These are phyloP conservation scores for Aspergillus tanneri DNA, from an alignment of 2,329 filamentous ascomycete species.

Conservation along the genomic window DNA sequence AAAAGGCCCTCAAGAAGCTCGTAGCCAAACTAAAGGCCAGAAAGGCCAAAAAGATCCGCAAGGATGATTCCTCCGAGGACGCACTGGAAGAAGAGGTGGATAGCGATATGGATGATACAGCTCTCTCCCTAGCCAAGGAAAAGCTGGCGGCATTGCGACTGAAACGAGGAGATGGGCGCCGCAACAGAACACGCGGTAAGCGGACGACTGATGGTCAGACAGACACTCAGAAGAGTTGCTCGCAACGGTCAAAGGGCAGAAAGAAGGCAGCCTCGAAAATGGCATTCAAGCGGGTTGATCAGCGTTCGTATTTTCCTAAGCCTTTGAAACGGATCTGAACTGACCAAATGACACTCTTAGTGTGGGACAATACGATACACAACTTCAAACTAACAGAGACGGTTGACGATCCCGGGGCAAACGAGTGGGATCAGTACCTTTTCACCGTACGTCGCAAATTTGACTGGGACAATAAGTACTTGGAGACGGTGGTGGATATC, in stretches of 20 bases:
- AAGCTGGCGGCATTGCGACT: constrained; percentile 22
- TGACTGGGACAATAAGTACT: constrained; percentile 79
- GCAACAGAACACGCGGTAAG: constrained; percentile 16
- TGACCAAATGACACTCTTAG: constrained; percentile 20
- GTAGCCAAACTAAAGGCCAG: constrained; percentile 37
- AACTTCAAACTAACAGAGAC: constrained; percentile 69
- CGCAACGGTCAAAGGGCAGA: constrained; percentile 35
- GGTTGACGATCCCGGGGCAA: constrained; percentile 59
- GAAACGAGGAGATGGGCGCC: constrained; percentile 20
- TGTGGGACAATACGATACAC: constrained; percentile 58
- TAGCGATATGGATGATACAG: constrained; percentile 27
- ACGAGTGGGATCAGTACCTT: constrained; percentile 73
- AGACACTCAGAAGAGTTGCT: constrained; percentile 22
- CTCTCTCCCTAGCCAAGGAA: constrained; percentile 23
- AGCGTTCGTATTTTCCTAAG: constrained; percentile 41
- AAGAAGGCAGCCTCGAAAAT: constrained; percentile 54
- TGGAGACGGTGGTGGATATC: constrained; percentile 73
- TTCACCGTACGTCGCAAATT: constrained; percentile 83
- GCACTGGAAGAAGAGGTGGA: constrained; percentile 33
- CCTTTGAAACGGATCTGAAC: background rate
- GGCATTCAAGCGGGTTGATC: constrained; percentile 69
- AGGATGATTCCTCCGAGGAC: constrained; percentile 32
- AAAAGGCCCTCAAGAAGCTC: constrained; percentile 34
- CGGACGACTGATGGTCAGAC: constrained; percentile 13
- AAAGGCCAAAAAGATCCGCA: constrained; percentile 30